Conservation (phyloP, 108 stramenopile species). For the Fragilaria radians region DNA sequence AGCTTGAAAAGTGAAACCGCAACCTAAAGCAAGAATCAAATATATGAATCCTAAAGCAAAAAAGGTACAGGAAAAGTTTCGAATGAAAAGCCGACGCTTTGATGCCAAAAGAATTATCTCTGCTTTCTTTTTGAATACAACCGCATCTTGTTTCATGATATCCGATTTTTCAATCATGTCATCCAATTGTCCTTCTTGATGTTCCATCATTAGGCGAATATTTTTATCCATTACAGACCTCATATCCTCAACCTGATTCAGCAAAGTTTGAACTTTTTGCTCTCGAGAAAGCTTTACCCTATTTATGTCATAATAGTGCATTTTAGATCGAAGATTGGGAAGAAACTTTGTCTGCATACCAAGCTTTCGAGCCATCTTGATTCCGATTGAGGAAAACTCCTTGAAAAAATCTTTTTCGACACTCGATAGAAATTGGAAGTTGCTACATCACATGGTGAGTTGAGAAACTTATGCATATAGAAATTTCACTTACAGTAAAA, state of each 20-base stretch:
- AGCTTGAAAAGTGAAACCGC: neutral
- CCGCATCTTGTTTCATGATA: slow-evolving; percentile 37
- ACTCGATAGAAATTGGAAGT: slow-evolving; percentile 61
- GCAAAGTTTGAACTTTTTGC: slow-evolving; percentile 24
- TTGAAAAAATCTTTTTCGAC: slow-evolving; percentile 43
- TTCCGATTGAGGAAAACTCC: slow-evolving; percentile 24
- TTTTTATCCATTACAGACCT: slow-evolving; percentile 57
- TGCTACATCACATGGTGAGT: slow-evolving; percentile 25
- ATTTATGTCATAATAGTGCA: slow-evolving; percentile 75
- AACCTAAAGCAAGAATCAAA: neutral
- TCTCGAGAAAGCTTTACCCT: slow-evolving; percentile 33
- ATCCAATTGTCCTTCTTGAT: slow-evolving; percentile 39
- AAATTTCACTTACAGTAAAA: no score
- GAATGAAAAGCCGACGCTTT: neutral
- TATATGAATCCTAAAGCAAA: neutral
- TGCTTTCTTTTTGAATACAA: slow-evolving; percentile 36
- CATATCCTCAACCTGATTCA: slow-evolving; percentile 62
- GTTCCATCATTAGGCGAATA: slow-evolving; percentile 48
- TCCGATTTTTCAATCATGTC: slow-evolving; percentile 44
- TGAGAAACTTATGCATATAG: slow-evolving; percentile 10
- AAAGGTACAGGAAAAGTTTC: neutral
- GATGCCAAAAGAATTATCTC: neutral
- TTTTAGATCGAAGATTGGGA: slow-evolving; percentile 38
- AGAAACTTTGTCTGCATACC: slow-evolving; percentile 61
- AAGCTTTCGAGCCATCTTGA: slow-evolving; percentile 57